Evolutionary conservation across 306 rosid species (phyloP).

Genomic region (Vachellia collinsii): DNA sequence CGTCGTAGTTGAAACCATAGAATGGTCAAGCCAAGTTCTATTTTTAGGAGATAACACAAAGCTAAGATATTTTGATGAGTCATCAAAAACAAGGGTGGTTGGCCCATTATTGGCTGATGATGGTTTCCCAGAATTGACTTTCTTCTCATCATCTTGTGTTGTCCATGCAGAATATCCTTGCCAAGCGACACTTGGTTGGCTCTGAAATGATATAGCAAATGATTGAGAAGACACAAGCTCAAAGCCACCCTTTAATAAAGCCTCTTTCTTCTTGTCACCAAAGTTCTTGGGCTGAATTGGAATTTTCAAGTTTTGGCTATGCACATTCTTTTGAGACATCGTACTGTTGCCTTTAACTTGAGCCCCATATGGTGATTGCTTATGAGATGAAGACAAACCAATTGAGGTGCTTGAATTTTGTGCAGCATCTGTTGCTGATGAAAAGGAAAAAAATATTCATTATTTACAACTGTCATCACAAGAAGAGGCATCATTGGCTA

Average conservation of each 20-base stretch:
- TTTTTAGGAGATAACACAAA: conserved; percentile 48
- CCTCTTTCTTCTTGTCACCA: conserved; percentile 54
- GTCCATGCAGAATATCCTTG: conserved; percentile 54
- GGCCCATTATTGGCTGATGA: conserved; percentile 41
- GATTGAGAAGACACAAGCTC: conserved; percentile 63
- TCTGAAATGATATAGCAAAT: conserved; percentile 69
- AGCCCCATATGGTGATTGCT: background rate
- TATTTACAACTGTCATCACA: background rate
- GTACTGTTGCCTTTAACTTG: background rate
- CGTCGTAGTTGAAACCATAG: conserved; percentile 24
- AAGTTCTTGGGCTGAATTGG: background rate
- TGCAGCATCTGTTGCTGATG: background rate
- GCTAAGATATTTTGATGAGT: conserved; percentile 55
- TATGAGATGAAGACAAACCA: background rate
- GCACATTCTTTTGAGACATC: background rate
- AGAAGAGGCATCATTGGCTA: no score
- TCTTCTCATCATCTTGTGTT: conserved; percentile 51
- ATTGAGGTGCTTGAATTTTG: background rate
- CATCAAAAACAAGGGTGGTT: conserved; percentile 59
- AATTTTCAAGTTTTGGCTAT: background rate
- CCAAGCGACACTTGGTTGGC: conserved; percentile 53
- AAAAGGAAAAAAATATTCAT: no score
- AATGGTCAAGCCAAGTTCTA: conserved; percentile 48
- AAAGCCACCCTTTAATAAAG: conserved; percentile 48
- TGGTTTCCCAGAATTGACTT: conserved; percentile 52